Base-by-base conservation (phyloP, 2,329 filamentous ascomycete genomes). In the Leptographium galeiforme region DNA sequence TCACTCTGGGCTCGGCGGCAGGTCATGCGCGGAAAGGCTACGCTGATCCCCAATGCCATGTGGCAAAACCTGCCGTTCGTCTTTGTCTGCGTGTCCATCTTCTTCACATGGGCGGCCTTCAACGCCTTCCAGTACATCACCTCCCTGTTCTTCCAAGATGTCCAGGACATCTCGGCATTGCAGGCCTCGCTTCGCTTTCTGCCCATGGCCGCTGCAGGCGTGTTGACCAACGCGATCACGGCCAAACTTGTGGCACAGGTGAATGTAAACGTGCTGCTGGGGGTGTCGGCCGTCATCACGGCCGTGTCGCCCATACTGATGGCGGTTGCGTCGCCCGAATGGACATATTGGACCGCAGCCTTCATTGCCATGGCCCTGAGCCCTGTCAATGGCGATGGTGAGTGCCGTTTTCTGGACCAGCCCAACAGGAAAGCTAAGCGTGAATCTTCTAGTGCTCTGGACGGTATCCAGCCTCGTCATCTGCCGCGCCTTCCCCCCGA, bases 31-130 rank as follows among this genome's bases (percentile, higher is more conserved):
- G 65, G 67, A 2, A 68, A 69, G 8, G 74, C 79, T 14, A 78
- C 78, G 0, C 61, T 84, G 3, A 80, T 84, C 6, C 79, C 80
- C 0, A 83, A 83, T 57, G 72, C 70, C 0, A 63, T 84, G 0
- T 83, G 79, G 80, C 70, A 66, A 4, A 81, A 79, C 34, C 62
- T 65, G 0, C 65, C 74, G 2, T 84, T 83, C 57, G 75, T 76
- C 0, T 70, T 68, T 1, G 71, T 79, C 8, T 84, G 79, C 55
- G 59, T 77, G 1, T 70, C 70, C 1, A 69, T 77, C 0, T 67
- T 76, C 11, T 61, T 78, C 2, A 68, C 70, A 2, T 74, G 68
- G 63, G 73, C 70, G 0, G 70, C 69, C 0, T 57, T 73, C 16
- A 76, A 76, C 25, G 66, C 67, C 0, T 70, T 75, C 40, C 71